A percentile compares a stretch with the other conserved stretches of the same genome.
Evolutionary conservation across 202 grass and related monocot species (phyloP).

Genomic region (Bolboschoenoplectus hybrid): DNA sequence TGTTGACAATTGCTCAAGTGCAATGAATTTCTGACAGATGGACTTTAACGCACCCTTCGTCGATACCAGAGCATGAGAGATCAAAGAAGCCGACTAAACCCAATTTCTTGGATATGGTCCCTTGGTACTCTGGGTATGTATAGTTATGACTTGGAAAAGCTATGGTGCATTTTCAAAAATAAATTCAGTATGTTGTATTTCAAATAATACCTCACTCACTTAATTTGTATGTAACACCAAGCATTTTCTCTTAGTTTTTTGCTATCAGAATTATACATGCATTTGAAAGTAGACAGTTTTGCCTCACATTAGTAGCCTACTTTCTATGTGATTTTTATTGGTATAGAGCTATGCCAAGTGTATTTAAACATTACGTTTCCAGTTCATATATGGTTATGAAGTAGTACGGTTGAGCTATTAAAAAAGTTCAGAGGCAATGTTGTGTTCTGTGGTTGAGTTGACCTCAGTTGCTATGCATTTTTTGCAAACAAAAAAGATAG

Average conservation of each 20-base stretch:
- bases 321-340: background rate
- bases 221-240: conserved; percentile 1
- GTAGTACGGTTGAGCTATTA: background rate
- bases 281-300: conserved; percentile 3
- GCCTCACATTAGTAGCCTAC: background rate
- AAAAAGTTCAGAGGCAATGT: background rate
- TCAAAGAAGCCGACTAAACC: conserved; percentile 88
- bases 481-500: background rate
- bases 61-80: conserved; percentile 70
- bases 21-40: conserved; percentile 56
- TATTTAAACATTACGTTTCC: background rate
- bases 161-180: background rate
- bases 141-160: conserved; percentile 24
- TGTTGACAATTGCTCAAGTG: conserved; percentile 18
- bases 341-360: background rate
- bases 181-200: background rate
- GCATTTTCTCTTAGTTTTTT: background rate
- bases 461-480: background rate
- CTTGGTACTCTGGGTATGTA: conserved; percentile 96
- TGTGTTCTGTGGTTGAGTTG: background rate
- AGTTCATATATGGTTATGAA: conserved; percentile 12
- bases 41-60: conserved; percentile 69
- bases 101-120: conserved; percentile 98
- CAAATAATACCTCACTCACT: background rate
- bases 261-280: background rate